A percentile compares a stretch with the other conserved stretches of the same genome.
phyloP scores from a whole-genome alignment of 2,329 filamentous ascomycete genomes.

The Aspergillus costaricaensis region DNA sequence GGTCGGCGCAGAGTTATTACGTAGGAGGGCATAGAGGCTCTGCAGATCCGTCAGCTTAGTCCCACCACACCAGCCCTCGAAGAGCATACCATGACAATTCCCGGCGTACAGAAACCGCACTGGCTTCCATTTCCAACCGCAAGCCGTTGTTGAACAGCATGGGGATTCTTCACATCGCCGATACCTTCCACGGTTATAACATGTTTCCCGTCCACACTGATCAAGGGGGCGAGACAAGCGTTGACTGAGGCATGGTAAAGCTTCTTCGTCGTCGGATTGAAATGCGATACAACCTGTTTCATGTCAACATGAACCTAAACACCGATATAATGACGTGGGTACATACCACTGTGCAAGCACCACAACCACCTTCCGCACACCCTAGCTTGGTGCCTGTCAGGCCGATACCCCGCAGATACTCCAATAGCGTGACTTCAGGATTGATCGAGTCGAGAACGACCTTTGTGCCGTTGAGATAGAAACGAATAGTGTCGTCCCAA shows the following conservation, averaged over 20 bases:
- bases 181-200: conserved; percentile 98
- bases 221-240: conserved; percentile 88
- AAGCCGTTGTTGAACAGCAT: conserved; percentile 87
- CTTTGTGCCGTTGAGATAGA: conserved; percentile 93
- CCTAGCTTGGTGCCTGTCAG: conserved; percentile 95
- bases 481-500: conserved; percentile 85
- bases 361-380: conserved; percentile 94
- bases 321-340: too few species aligned
- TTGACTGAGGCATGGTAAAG: conserved; percentile 98
- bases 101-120: conserved; percentile 93
- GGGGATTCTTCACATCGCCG: conserved; percentile 80
- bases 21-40: conserved; percentile 89
- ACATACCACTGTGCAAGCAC: conserved; percentile 56
- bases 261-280: conserved; percentile 86
- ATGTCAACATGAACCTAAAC: conserved; percentile 20
- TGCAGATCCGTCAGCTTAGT: conserved; percentile 26
- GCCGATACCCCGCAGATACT: conserved; percentile 90
- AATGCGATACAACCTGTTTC: conserved; percentile 74
- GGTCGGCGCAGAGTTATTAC: conserved; percentile 76
- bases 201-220: conserved; percentile 95
- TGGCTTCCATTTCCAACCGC: conserved; percentile 91
- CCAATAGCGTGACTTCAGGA: conserved; percentile 86
- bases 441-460: conserved; percentile 84
- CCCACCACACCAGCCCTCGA: background rate
- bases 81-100: conserved; percentile 79